phyloP scores from a whole-genome alignment of 78 protist genomes.

The Dictyostelium intermedium region DNA sequence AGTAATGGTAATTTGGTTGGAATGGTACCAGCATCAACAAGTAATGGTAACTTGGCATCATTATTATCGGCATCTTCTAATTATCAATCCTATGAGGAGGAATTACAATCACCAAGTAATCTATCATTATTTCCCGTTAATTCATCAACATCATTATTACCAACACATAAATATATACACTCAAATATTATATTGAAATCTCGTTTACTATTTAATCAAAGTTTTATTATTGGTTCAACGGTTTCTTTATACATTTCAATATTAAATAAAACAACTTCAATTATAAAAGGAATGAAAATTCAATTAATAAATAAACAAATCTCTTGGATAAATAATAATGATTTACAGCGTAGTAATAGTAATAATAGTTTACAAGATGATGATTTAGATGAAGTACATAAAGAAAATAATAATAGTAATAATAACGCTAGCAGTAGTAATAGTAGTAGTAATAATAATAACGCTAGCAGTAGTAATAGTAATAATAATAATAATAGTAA shows the following conservation, averaged over 20 bases:
- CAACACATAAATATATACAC: not conserved
- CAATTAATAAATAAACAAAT: slow-evolving; percentile 34
- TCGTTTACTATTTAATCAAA: slow-evolving; percentile 17
- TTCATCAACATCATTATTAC: not conserved
- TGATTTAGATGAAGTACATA: not conserved
- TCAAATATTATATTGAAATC: slow-evolving; percentile 26
- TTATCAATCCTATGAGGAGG: not conserved
- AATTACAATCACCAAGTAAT: not conserved
- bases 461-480: not conserved
- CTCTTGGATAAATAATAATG: not conserved
- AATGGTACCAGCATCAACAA: not conserved
- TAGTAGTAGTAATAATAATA: not conserved
- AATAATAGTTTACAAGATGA: not conserved
- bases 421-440: not conserved
- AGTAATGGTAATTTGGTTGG: not conserved
- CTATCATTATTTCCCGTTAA: not conserved
- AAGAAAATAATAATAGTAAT: not conserved
- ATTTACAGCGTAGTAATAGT: not conserved
- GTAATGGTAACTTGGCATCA: not conserved
- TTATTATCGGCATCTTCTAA: not conserved
- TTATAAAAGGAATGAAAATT: slow-evolving; percentile 28
- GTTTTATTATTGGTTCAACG: slow-evolving; percentile 13
- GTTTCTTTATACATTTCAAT: slow-evolving; percentile 26
- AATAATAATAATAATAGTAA: no score
- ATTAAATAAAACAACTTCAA: slow-evolving; percentile 7